Conservation (phyloP, 495 filamentous ascomycete genomes). For the Oleoguttula mirabilis region DNA sequence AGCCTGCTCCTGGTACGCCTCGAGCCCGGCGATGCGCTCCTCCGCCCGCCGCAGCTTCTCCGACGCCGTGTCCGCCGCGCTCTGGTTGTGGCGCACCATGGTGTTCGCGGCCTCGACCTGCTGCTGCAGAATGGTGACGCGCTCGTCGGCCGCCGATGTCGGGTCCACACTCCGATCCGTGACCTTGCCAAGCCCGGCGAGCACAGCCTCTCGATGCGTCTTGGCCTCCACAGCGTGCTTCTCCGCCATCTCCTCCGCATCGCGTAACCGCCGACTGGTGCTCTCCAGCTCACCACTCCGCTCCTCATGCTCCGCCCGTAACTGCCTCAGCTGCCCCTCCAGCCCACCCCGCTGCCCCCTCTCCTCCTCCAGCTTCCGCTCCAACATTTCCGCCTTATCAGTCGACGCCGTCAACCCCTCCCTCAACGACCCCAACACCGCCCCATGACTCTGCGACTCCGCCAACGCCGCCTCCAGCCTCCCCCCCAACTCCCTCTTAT, state of each 20-base stretch:
- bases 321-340: conserved; percentile 66
- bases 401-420: conserved; percentile 68
- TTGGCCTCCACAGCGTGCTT: conserved; percentile 76
- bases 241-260: conserved; percentile 85
- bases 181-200: conserved; percentile 69
- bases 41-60: conserved; percentile 87
- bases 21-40: conserved; percentile 88
- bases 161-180: conserved; percentile 38
- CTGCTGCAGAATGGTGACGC: conserved; percentile 62
- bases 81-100: conserved; percentile 73
- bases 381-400: conserved; percentile 60
- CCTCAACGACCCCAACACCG: conserved; percentile 60
- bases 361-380: conserved; percentile 78
- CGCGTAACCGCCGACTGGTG: conserved; percentile 57
- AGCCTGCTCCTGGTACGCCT: conserved; percentile 93
- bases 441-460: conserved; percentile 57
- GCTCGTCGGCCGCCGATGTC: conserved; percentile 53
- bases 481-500: conserved; percentile 68
- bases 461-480: conserved; percentile 55
- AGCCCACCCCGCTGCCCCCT: conserved; percentile 58
- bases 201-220: conserved; percentile 70
- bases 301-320: conserved; percentile 78
- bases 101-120: conserved; percentile 68
- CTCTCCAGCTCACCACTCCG: conserved; percentile 68
- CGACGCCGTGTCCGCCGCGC: conserved; percentile 75